Evolutionary conservation across 2,329 filamentous ascomycete species (phyloP), one percentile per base, ranked within the genome.

Genomic region (Aspergillus sp.): DNA sequence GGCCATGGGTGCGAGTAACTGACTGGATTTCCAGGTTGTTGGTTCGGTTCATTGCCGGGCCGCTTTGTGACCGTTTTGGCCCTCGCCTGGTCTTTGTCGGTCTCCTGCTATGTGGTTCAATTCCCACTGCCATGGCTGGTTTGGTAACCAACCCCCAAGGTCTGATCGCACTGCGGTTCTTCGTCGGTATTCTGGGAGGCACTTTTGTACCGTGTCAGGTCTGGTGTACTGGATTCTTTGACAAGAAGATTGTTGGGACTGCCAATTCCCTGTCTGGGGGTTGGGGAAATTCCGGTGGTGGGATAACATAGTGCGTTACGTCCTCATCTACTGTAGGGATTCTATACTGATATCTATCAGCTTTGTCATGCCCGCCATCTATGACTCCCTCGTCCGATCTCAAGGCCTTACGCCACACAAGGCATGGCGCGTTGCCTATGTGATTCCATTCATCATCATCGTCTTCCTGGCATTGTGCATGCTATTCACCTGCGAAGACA

Each of bases 151-250:
- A 76, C 45, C 80, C 80, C 4, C 70, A 86, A 8, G 66, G 69
- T 29, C 48, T 72, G 29, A 70, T 71, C 48, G 69, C 69, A 2
- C 48, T 70, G 39, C 62, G 69, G 39, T 72, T 72, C 55, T 72
- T 72, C 46, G 58, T 72, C 29, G 69, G 69, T 10, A 70, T 72
- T 10, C 57, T 72, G 0, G 69, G 69, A 28, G 69, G 66, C 8
- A 69, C 64, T 9, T 72, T 72, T 44, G 69, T 72, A 8, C 69
- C 69, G 6, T 94, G 88, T 65, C 88, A 94, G 63, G 90, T 94
- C 5, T 95, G 89, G 88, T 87, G 85, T 7, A 95, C 88, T 0
- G 88, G 84, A 0, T 95, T 94, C 74, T 95, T 88, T 64, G 89
- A 96, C 70, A 93, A 90, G 72, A 93, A 90, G 58, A 77, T 95